A percentile compares a stretch with the other conserved stretches of the same genome.
phyloP scores from a whole-genome alignment of 345 rosid genomes.

The Eucalyptus viminalis region DNA sequence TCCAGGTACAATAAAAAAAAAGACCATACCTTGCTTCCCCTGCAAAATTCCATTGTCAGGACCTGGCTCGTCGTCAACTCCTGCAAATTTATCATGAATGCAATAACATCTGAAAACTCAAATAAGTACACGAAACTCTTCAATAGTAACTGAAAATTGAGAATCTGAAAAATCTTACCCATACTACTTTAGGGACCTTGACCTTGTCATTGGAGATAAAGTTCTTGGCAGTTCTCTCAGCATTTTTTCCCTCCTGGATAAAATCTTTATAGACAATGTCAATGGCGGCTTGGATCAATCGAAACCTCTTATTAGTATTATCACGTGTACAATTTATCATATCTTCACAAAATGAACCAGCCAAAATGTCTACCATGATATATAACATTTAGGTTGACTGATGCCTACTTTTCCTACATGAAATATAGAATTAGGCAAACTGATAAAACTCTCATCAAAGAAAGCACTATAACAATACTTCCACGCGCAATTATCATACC shows the following conservation, averaged over 20 bases:
- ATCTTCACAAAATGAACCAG: neutral
- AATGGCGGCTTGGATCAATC: neutral
- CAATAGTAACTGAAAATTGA: neutral
- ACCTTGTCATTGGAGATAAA: slow-evolving; percentile 44
- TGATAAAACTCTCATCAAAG: neutral
- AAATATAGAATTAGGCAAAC: neutral
- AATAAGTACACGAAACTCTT: neutral
- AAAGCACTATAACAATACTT: neutral
- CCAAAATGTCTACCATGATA: neutral
- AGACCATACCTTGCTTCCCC: slow-evolving; percentile 54
- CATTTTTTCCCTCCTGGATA: slow-evolving; percentile 71
- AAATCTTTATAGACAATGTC: slow-evolving; percentile 42
- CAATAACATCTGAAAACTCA: neutral
- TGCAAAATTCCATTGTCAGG: slow-evolving; percentile 79
- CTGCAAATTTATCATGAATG: slow-evolving; percentile 7
- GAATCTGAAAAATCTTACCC: slow-evolving; percentile 31
- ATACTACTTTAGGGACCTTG: slow-evolving; percentile 48
- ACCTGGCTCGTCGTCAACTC: slow-evolving; percentile 67
- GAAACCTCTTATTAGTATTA: neutral
- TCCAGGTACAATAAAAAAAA: neutral
- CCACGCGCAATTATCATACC: neutral
- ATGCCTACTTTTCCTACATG: neutral
- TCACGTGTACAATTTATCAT: neutral
- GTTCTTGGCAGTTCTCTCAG: slow-evolving; percentile 59
- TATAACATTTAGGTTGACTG: neutral